phyloP scores from a whole-genome alignment of 202 grass and related monocot genomes.

The Setaria viridis region DNA sequence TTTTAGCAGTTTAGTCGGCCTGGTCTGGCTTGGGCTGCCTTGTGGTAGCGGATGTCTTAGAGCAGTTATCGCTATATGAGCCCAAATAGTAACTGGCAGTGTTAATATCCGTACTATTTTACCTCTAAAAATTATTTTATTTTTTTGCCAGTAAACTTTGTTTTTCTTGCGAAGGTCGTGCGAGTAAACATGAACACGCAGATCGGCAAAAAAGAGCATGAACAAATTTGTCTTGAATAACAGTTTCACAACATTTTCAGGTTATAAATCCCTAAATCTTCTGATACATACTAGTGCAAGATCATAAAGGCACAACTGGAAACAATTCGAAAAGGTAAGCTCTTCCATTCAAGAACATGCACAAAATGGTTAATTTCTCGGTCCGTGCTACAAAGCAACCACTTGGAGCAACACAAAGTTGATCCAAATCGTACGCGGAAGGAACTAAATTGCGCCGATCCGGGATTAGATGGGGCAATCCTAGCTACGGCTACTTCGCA shows the following conservation, averaged over 20 bases:
- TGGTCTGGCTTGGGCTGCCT: too few species aligned
- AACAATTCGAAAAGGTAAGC: not conserved
- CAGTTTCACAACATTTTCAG: not conserved
- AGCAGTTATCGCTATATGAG: not conserved
- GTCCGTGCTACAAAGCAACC: constrained; percentile 40
- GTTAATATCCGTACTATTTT: not conserved
- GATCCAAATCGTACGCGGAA: constrained; percentile 58
- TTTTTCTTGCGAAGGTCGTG: too few species aligned
- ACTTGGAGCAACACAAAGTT: constrained; percentile 24
- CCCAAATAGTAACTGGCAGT: not conserved
- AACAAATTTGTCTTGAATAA: not conserved
- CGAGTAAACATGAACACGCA: not conserved
- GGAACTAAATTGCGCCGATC: constrained; percentile 40
- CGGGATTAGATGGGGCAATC: constrained; percentile 39
- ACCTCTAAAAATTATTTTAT: not conserved
- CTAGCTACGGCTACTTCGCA: constrained; percentile 18
- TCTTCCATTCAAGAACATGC: constrained; percentile 32
- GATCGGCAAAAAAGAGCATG: not conserved
- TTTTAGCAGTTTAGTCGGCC: not conserved
- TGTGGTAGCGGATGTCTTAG: too few species aligned
- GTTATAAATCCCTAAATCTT: not conserved
- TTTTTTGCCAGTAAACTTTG: not conserved
- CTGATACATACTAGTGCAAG: not conserved
- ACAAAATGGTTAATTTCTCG: constrained; percentile 32
- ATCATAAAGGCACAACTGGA: not conserved